These are phyloP conservation scores for Coemansia sp. DNA, from an alignment of 192 early-diverging fungal genomes.

Conservation along the genomic window DNA sequence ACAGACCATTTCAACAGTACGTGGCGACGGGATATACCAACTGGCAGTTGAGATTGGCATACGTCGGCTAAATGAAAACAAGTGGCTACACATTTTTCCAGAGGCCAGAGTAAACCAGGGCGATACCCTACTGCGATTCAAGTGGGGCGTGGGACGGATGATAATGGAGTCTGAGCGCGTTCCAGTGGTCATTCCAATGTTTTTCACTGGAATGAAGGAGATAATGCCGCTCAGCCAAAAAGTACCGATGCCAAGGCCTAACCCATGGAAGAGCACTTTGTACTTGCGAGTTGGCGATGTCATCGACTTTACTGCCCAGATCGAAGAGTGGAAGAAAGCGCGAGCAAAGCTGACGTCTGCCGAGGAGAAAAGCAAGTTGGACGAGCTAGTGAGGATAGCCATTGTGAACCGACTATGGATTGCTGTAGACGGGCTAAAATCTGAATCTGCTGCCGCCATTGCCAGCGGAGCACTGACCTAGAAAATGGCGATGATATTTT, in stretches of 20 bases:
- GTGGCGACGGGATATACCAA: conserved; percentile 83
- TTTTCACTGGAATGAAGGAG: conserved; percentile 63
- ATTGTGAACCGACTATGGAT: conserved; percentile 28
- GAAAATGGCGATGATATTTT: too few species aligned
- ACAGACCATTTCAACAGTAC: conserved; percentile 75
- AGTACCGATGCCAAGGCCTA: conserved; percentile 35
- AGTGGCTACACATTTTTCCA: conserved; percentile 89
- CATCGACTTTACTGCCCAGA: conserved; percentile 62
- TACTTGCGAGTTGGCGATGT: conserved; percentile 68
- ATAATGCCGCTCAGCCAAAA: conserved; percentile 55
- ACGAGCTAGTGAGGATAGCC: conserved; percentile 23
- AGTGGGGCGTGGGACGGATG: conserved; percentile 85
- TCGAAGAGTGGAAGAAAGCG: conserved; percentile 50
- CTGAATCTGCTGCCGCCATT: not conserved
- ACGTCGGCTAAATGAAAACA: conserved; percentile 58
- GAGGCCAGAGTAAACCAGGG: conserved; percentile 71
- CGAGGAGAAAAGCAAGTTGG: conserved; percentile 21
- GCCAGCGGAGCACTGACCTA: not conserved
- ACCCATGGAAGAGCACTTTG: conserved; percentile 53
- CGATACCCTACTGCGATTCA: conserved; percentile 51
- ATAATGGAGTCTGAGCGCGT: conserved; percentile 71
- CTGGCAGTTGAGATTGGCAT: conserved; percentile 76
- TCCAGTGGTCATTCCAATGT: conserved; percentile 69
- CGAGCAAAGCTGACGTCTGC: conserved; percentile 10
- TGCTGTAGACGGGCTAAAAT: conserved; percentile 19